Conservation (phyloP, 2,329 filamentous ascomycete genomes). For the Ceratocystis eucalypticola region DNA sequence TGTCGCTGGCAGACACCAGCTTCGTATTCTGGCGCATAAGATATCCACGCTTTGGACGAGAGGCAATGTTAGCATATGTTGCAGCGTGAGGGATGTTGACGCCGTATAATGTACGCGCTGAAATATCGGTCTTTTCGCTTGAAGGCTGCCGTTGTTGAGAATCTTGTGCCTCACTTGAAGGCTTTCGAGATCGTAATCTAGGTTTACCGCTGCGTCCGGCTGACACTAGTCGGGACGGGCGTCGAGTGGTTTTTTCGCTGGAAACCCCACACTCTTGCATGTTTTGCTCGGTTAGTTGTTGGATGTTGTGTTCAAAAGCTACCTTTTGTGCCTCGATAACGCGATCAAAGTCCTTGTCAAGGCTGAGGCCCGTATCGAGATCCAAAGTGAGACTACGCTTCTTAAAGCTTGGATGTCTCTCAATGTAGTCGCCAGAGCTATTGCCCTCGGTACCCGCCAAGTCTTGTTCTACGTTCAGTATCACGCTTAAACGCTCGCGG, state of each 20-base stretch:
- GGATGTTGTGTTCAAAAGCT: conserved; percentile 33
- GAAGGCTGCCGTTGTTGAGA: conserved; percentile 5
- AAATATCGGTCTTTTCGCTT: conserved; percentile 5
- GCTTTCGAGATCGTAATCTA: not conserved
- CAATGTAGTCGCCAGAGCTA: conserved; percentile 31
- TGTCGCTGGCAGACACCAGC: conserved; percentile 81
- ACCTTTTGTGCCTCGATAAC: conserved; percentile 98
- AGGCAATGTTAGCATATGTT: conserved; percentile 45
- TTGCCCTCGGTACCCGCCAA: conserved; percentile 25
- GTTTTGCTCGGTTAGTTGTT: not conserved
- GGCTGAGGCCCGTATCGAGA: conserved; percentile 69
- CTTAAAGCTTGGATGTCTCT: conserved; percentile 60
- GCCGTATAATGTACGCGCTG: conserved; percentile 9
- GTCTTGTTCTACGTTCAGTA: conserved; percentile 33
- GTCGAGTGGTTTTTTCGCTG: conserved; percentile 2
- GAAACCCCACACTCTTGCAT: not conserved
- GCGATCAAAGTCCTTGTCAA: conserved; percentile 86
- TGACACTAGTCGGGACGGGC: conserved; percentile 11
- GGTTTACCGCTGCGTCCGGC: not conserved
- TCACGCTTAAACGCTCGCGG: conserved; percentile 43
- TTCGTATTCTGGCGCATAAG: conserved; percentile 98
- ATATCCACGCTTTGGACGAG: conserved; percentile 77
- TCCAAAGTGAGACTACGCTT: conserved; percentile 71
- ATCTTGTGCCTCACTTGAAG: conserved; percentile 10
- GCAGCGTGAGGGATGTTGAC: conserved; percentile 17